Percentiles rank a stretch among this genome's conserved stretches.
Evolutionary conservation across 805 yeast species (phyloP).

Genomic region (Clavispora carvajalis): DNA sequence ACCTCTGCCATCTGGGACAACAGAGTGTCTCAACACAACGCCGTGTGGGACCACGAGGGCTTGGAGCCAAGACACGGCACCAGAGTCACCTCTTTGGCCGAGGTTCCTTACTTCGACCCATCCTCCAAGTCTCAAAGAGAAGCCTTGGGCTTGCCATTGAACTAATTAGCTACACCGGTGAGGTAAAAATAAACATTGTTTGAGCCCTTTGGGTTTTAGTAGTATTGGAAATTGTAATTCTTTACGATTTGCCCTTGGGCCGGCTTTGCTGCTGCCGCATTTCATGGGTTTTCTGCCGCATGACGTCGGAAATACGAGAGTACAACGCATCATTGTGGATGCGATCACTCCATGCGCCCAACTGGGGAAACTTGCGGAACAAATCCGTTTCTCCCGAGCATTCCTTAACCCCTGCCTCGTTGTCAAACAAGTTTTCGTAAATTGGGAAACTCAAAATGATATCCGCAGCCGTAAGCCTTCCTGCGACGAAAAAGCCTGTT

Average conservation of each 20-base stretch:
- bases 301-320: constrained; percentile 23
- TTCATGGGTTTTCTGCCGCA: constrained; percentile 16
- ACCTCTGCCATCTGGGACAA: constrained; percentile 60
- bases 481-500: constrained; percentile 43
- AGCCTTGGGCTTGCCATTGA: constrained; percentile 36
- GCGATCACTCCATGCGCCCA: constrained; percentile 35
- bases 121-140: constrained; percentile 49
- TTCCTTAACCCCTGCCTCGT: constrained; percentile 30
- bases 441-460: constrained; percentile 48
- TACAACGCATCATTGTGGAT: constrained; percentile 30
- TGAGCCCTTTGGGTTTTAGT: no score
- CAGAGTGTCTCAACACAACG: constrained; percentile 49
- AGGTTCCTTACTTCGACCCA: constrained; percentile 47
- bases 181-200: background rate
- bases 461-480: constrained; percentile 51
- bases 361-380: constrained; percentile 27
- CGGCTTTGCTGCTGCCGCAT: no score
- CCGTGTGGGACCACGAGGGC: constrained; percentile 48
- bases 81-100: constrained; percentile 47
- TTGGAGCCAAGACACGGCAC: constrained; percentile 32
- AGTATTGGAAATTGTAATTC: no score
- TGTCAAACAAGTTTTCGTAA: constrained; percentile 20
- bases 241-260: no score
- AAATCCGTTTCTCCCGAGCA: constrained; percentile 32
- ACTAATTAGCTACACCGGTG: constrained; percentile 5